These are phyloP conservation scores for Alternaria incomplexa DNA, from an alignment of 2,329 filamentous ascomycete genomes.

Conservation along the genomic window DNA sequence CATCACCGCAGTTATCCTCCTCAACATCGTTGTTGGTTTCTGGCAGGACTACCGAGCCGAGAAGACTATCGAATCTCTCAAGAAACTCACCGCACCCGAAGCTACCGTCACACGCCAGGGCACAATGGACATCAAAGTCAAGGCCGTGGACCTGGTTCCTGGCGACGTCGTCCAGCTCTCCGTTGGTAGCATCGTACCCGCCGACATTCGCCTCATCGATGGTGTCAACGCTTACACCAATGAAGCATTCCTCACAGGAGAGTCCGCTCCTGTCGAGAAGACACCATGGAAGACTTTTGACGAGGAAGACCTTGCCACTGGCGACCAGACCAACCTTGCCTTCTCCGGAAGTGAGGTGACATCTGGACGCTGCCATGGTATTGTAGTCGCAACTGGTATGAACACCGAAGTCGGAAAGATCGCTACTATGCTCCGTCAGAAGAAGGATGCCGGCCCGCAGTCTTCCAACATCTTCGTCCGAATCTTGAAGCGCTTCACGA, in stretches of 20 bases:
- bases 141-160: slow-evolving; percentile 47
- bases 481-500: slow-evolving; percentile 39
- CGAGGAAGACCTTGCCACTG: slow-evolving; percentile 59
- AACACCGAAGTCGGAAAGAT: slow-evolving; percentile 77
- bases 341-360: slow-evolving; percentile 77
- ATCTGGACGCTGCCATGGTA: slow-evolving; percentile 70
- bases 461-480: slow-evolving; percentile 55
- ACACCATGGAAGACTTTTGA: slow-evolving; percentile 62
- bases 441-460: slow-evolving; percentile 57
- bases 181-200: slow-evolving; percentile 68
- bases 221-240: slow-evolving; percentile 78
- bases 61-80: slow-evolving; percentile 51
- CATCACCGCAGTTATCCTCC: slow-evolving; percentile 67
- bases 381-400: slow-evolving; percentile 75
- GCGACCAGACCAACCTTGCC: slow-evolving; percentile 73
- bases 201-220: slow-evolving; percentile 67
- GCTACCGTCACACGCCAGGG: slow-evolving; percentile 48
- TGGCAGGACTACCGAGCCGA: slow-evolving; percentile 59
- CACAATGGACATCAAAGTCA: slow-evolving; percentile 41
- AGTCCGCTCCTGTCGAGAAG: slow-evolving; percentile 73
- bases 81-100: slow-evolving; percentile 48
- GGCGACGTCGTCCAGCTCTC: slow-evolving; percentile 49
- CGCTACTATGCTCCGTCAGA: slow-evolving; percentile 69
- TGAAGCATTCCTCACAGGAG: slow-evolving; percentile 75
- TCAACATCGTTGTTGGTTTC: slow-evolving; percentile 70